Conservation (phyloP, 345 rosid species). For the Populus tremula region DNA sequence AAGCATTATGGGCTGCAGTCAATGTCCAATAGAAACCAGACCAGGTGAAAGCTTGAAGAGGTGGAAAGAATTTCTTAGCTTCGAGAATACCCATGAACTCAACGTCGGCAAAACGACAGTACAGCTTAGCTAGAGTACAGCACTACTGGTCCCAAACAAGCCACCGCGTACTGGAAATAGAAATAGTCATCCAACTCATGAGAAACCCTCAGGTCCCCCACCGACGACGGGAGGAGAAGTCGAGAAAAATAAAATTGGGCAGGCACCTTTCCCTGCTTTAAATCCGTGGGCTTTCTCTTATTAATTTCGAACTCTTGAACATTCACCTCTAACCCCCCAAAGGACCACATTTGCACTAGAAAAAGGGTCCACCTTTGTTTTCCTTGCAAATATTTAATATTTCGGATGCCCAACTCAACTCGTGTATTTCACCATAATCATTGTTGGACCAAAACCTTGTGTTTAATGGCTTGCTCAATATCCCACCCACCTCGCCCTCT, state of each 20-base stretch:
- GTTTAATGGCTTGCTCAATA: neutral
- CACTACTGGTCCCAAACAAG: constrained; percentile 20
- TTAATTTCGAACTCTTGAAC: neutral
- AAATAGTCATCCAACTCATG: constrained; percentile 1
- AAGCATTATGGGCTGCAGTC: neutral
- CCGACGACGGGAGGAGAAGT: neutral
- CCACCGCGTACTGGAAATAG: constrained; percentile 3
- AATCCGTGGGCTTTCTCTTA: constrained; percentile 27
- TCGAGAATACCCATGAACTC: neutral
- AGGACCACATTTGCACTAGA: constrained; percentile 15
- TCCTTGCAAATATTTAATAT: neutral
- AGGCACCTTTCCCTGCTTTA: constrained; percentile 23
- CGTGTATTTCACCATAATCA: neutral
- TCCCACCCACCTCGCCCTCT: no score
- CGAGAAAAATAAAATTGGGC: constrained; percentile 4
- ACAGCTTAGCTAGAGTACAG: neutral
- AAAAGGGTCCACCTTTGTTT: constrained; percentile 13
- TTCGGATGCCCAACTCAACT: neutral
- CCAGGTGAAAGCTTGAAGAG: neutral
- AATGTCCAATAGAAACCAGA: neutral
- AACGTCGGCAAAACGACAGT: constrained; percentile 18
- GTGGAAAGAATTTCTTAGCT: neutral
- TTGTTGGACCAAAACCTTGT: neutral
- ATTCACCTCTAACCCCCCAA: neutral
- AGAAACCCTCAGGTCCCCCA: neutral